Conservation (phyloP, 2,329 filamentous ascomycete genomes). For the Byssochlamys sp. region DNA sequence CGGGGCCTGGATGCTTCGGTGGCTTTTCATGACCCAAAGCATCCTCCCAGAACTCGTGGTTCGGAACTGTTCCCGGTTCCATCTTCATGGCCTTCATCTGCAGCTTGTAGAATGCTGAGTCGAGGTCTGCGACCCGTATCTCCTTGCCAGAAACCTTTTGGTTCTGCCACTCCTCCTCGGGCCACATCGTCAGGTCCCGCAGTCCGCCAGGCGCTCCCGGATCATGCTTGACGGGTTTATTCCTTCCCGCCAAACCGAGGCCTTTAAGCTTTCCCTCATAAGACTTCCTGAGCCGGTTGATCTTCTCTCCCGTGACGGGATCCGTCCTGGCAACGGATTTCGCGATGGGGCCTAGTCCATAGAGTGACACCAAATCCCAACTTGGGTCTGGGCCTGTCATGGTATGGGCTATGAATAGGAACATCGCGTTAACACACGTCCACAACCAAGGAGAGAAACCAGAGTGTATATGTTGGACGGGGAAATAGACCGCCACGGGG, state of each 20-base stretch:
- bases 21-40: slow-evolving; percentile 40
- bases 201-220: slow-evolving; percentile 30
- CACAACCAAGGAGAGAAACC: slow-evolving; percentile 18
- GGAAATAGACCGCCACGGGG: slow-evolving; percentile 29
- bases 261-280: slow-evolving; percentile 44
- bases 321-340: slow-evolving; percentile 51
- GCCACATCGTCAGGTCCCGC: slow-evolving; percentile 36
- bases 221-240: slow-evolving; percentile 39
- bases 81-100: slow-evolving; percentile 39
- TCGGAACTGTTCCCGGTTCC: slow-evolving; percentile 37
- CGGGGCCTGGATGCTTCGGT: slow-evolving; percentile 23
- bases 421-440: slow-evolving; percentile 35
- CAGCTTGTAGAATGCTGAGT: slow-evolving; percentile 32
- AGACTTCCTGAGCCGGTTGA: slow-evolving; percentile 51
- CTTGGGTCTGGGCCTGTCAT: slow-evolving; percentile 47
- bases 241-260: slow-evolving; percentile 38
- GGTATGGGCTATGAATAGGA: slow-evolving; percentile 33
- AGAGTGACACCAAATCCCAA: slow-evolving; percentile 51
- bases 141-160: slow-evolving; percentile 40
- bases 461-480: slow-evolving; percentile 18
- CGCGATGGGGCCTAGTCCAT: slow-evolving; percentile 47
- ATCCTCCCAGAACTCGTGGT: slow-evolving; percentile 42
- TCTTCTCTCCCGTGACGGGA: slow-evolving; percentile 55
- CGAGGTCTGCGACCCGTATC: slow-evolving; percentile 34
- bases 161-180: slow-evolving; percentile 43